Evolutionary conservation across 2,329 filamentous ascomycete genomes (phyloP).

Genomic region (Apiospora phragmitis): DNA sequence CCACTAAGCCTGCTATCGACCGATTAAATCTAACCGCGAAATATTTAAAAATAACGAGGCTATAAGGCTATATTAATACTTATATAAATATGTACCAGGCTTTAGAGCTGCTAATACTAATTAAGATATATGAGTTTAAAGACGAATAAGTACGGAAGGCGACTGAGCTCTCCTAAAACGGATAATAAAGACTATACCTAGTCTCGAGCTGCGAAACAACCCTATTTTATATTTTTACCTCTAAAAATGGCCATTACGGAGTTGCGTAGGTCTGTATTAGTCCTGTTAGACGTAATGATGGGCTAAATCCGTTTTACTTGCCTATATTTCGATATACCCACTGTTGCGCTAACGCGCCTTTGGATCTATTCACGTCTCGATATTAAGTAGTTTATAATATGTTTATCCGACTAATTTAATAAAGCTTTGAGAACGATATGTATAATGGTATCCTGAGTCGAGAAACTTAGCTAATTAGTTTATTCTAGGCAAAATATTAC

Average conservation of each 20-base stretch:
- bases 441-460: background rate
- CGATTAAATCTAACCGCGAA: too few species aligned
- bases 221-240: background rate
- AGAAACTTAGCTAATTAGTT: background rate
- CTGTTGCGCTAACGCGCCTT: background rate
- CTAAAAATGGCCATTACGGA: background rate
- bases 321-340: background rate
- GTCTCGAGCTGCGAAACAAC: background rate
- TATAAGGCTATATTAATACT: too few species aligned
- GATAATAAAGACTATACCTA: background rate
- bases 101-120: background rate
- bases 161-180: background rate
- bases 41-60: too few species aligned
- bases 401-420: background rate
- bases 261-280: background rate
- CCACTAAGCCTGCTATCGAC: too few species aligned
- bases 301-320: background rate
- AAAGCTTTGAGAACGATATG: background rate
- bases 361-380: background rate
- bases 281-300: background rate
- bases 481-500: background rate
- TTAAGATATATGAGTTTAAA: background rate
- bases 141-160: background rate
- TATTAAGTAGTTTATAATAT: background rate
- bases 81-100: too few species aligned